These are phyloP conservation scores for Eucommia ulmoides DNA, from an alignment of 257 asterid species.

Conservation along the genomic window DNA sequence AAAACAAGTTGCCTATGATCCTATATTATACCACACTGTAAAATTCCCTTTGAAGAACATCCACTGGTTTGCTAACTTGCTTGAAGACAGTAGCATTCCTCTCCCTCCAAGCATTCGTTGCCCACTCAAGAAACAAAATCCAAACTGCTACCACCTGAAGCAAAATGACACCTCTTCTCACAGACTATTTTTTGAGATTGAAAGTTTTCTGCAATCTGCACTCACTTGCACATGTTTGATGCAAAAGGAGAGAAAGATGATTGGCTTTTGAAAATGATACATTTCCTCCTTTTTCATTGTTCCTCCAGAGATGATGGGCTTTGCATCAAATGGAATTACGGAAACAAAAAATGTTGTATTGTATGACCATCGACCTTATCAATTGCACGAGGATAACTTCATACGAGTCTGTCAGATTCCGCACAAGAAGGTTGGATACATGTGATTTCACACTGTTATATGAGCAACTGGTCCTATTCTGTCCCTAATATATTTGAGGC, in stretches of 20 bases:
- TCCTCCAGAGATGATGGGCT: conserved; percentile 41
- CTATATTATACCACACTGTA: no score
- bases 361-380: conserved; percentile 56
- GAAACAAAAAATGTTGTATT: conserved; percentile 16
- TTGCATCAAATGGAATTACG: conserved; percentile 10
- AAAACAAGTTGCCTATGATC: no score
- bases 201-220: background rate
- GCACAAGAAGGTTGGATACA: conserved; percentile 29
- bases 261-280: no score
- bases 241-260: background rate
- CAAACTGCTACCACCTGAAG: no score
- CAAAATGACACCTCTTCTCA: no score
- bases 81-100: no score
- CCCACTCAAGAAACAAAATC: no score
- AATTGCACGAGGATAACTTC: conserved; percentile 35
- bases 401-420: conserved; percentile 60
- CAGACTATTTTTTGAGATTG: no score
- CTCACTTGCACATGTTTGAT: background rate
- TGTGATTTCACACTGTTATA: background rate
- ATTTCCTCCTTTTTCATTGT: background rate
- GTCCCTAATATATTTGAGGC: conserved; percentile 2
- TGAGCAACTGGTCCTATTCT: background rate
- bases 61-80: no score
- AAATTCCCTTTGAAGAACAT: no score
- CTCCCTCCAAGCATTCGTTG: no score